Evolutionary conservation across 306 rosid species (phyloP).

Genomic region (Carpinus fangiana): DNA sequence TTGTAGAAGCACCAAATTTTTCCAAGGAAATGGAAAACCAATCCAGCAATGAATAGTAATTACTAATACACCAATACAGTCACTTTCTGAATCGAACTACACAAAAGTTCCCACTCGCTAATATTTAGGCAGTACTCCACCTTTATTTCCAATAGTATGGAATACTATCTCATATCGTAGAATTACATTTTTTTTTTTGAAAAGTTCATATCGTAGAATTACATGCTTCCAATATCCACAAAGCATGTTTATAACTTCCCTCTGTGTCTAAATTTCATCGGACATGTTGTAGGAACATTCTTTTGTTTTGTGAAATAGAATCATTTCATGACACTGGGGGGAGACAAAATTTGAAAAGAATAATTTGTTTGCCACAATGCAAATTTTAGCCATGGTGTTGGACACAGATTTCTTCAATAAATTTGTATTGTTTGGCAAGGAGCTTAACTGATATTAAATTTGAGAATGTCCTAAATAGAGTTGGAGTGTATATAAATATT

Average conservation of each 20-base stretch:
- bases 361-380: background rate
- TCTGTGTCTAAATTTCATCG: background rate
- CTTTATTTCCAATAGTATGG: background rate
- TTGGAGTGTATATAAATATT: background rate
- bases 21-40: slow-evolving; percentile 19
- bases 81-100: background rate
- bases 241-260: background rate
- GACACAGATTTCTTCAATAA: background rate
- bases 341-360: background rate
- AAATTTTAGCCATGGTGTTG: background rate
- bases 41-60: background rate
- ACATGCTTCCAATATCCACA: background rate
- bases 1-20: slow-evolving; percentile 12
- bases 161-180: background rate
- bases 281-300: background rate
- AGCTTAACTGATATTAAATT: background rate
- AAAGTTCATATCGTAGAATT: background rate
- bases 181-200: too few species aligned
- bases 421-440: background rate
- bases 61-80: background rate
- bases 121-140: too few species aligned
- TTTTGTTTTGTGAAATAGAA: background rate
- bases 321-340: background rate
- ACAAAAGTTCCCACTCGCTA: background rate
- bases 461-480: background rate